Percentiles rank a stretch among this genome's conserved stretches.
phyloP scores from a whole-genome alignment of 2,329 filamentous ascomycete genomes.

The Diplocarpon rosae region DNA sequence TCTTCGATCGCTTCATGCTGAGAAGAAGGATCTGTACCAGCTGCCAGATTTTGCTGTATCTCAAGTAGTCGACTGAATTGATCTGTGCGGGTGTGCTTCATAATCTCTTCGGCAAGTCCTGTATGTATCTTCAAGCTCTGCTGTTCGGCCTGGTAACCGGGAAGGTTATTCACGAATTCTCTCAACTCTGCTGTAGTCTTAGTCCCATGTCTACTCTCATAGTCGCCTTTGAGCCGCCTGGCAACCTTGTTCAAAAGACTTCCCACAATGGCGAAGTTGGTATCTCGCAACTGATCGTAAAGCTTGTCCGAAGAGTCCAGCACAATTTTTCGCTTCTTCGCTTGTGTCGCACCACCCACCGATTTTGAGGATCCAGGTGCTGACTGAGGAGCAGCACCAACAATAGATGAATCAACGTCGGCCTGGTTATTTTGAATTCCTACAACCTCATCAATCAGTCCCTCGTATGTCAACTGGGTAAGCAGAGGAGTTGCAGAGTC shows the following conservation, averaged over 20 bases:
- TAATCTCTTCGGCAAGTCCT: slow-evolving; percentile 85
- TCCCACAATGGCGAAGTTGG: slow-evolving; percentile 92
- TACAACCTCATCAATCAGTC: slow-evolving; percentile 86
- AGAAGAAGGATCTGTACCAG: slow-evolving; percentile 75
- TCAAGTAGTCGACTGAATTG: slow-evolving; percentile 81
- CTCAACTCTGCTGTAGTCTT: slow-evolving; percentile 86
- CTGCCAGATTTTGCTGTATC: slow-evolving; percentile 90
- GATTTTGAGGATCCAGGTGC: slow-evolving; percentile 42
- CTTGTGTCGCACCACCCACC: slow-evolving; percentile 47
- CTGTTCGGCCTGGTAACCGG: slow-evolving; percentile 86
- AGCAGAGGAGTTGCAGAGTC: slow-evolving; percentile 87
- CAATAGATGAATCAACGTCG: slow-evolving; percentile 82
- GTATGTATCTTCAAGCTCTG: slow-evolving; percentile 88
- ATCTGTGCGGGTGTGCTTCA: slow-evolving; percentile 83
- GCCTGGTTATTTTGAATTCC: slow-evolving; percentile 86
- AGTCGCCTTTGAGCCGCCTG: slow-evolving; percentile 73
- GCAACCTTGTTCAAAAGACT: slow-evolving; percentile 83
- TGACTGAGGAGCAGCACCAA: slow-evolving; percentile 59
- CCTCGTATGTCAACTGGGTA: slow-evolving; percentile 94
- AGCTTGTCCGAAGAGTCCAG: slow-evolving; percentile 84
- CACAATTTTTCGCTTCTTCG: slow-evolving; percentile 75
- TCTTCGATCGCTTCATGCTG: slow-evolving; percentile 91
- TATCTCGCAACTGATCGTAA: slow-evolving; percentile 77
- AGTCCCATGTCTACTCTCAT: slow-evolving; percentile 74
- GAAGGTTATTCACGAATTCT: slow-evolving; percentile 89